phyloP scores from a whole-genome alignment of 192 early-diverging fungal species.

The Linnemannia hyalina region DNA sequence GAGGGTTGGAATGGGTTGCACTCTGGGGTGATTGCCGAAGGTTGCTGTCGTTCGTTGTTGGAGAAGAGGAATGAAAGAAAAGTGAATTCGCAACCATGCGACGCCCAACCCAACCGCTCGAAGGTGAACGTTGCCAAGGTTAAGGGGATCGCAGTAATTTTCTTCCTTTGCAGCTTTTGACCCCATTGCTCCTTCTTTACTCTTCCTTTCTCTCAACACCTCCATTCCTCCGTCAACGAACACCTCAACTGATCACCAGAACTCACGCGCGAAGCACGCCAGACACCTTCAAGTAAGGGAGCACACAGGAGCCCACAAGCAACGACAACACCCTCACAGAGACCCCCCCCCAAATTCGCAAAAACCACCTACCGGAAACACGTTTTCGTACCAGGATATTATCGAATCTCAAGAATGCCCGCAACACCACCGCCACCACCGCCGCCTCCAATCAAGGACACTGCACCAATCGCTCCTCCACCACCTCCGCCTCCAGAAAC shows the following conservation, averaged over 20 bases:
- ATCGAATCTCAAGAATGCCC: background rate
- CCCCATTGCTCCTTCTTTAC: no score
- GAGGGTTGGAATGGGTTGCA: background rate
- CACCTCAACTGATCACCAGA: background rate
- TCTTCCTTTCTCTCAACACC: background rate
- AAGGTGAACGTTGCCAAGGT: no score
- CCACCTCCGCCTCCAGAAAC: constrained; percentile 16
- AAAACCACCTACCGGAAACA: background rate
- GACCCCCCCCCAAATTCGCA: background rate
- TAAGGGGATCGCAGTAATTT: no score
- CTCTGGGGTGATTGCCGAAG: background rate
- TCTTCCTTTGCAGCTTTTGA: no score
- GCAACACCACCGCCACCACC: background rate
- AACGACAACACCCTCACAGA: background rate
- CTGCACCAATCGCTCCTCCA: background rate
- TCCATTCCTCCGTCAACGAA: background rate
- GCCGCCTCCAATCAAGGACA: background rate
- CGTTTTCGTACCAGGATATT: background rate
- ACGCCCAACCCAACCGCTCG: no score
- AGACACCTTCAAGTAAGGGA: no score
- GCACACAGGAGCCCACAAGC: background rate
- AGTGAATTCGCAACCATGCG: background rate
- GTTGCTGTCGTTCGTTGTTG: background rate
- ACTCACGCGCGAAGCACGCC: background rate
- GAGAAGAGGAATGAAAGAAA: background rate